These are phyloP conservation scores for Austroboletus niveus DNA, from an alignment of 1,284 basidiomycete species.

Conservation along the genomic window DNA sequence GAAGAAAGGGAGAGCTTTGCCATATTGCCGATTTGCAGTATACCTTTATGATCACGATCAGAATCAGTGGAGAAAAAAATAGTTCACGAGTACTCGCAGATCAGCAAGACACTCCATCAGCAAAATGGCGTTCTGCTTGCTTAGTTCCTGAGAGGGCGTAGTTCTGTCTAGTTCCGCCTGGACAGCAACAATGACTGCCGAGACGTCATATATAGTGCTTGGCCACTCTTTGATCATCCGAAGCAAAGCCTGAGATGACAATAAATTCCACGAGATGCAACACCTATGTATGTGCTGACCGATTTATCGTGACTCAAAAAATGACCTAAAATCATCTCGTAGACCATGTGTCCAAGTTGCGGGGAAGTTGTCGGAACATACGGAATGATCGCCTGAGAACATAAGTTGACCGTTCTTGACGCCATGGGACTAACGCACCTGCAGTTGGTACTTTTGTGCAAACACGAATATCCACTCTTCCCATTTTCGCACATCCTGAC, in stretches of 20 bases:
- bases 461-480: slow-evolving; percentile 95
- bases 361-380: slow-evolving; percentile 84
- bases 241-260: slow-evolving; percentile 59
- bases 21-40: slow-evolving; percentile 85
- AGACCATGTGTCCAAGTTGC: slow-evolving; percentile 80
- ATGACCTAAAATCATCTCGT: slow-evolving; percentile 93
- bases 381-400: slow-evolving; percentile 77
- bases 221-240: slow-evolving; percentile 89
- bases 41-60: slow-evolving; percentile 38
- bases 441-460: slow-evolving; percentile 78
- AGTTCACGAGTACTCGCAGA: slow-evolving; percentile 50
- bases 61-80: neutral
- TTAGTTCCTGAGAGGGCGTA: slow-evolving; percentile 44
- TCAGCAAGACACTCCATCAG: slow-evolving; percentile 94
- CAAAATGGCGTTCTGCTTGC: slow-evolving; percentile 45
- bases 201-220: slow-evolving; percentile 84
- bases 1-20: slow-evolving; percentile 90
- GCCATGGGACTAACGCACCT: slow-evolving; percentile 44
- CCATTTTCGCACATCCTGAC: slow-evolving; percentile 79
- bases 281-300: slow-evolving; percentile 41
- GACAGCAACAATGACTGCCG: slow-evolving; percentile 85
- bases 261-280: slow-evolving; percentile 5
- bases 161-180: slow-evolving; percentile 76
- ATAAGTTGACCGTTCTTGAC: neutral
- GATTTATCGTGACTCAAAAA: slow-evolving; percentile 78